Percentiles rank a stretch among this genome's conserved stretches.
phyloP scores from a whole-genome alignment of 2,329 filamentous ascomycete genomes.

The Trichoderma sp. region DNA sequence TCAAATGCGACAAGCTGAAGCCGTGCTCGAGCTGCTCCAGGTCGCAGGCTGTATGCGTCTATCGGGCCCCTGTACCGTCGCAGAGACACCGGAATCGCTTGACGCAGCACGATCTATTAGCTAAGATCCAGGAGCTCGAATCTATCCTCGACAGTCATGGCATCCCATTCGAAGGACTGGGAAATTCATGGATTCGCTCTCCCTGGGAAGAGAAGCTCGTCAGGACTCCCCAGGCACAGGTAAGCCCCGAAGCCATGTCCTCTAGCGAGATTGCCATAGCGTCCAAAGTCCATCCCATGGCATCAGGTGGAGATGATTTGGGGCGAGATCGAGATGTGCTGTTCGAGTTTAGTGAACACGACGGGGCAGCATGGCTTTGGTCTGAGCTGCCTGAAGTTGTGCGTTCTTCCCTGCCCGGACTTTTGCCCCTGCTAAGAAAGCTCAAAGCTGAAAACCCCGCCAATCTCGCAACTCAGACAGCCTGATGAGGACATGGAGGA shows the following conservation, averaged over 20 bases:
- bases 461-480: neutral
- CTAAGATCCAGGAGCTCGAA: conserved; percentile 1
- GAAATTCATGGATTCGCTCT: neutral
- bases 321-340: no score
- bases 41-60: neutral
- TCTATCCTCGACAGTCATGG: conserved; percentile 3
- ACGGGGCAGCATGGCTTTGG: neutral
- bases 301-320: neutral
- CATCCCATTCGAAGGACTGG: neutral
- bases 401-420: neutral
- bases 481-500: neutral
- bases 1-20: conserved; percentile 4
- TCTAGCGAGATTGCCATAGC: neutral
- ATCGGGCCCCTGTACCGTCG: neutral
- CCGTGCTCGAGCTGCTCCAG: conserved; percentile 10
- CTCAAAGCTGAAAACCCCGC: neutral
- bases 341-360: neutral
- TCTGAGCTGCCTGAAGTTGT: neutral
- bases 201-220: conserved; percentile 1
- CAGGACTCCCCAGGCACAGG: neutral
- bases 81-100: conserved; percentile 3
- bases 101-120: neutral
- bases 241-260: neutral
- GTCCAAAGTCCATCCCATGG: neutral
- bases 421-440: neutral